phyloP scores from a whole-genome alignment of 1,139 yeast genomes.

The Kodamaea arcana region DNA sequence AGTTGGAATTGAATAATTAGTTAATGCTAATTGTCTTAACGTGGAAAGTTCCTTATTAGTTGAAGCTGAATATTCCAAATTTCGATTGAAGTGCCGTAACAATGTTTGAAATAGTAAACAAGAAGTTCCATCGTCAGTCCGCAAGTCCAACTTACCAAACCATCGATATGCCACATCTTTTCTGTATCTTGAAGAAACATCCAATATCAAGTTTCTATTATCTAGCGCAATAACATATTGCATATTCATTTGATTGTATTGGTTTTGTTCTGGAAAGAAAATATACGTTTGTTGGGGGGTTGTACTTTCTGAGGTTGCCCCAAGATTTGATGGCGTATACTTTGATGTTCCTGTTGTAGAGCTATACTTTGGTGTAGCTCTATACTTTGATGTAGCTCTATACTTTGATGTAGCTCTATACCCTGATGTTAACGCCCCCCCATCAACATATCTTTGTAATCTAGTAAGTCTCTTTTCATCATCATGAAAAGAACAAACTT shows the following conservation, averaged over 20 bases:
- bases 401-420: no score
- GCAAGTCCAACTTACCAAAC: conserved; percentile 28
- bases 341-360: conserved; percentile 2
- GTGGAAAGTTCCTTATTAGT: conserved; percentile 20
- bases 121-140: conserved; percentile 29
- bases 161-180: conserved; percentile 29
- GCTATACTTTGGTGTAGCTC: no score
- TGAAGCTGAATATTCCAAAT: conserved; percentile 3
- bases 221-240: conserved; percentile 28
- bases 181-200: conserved; percentile 36
- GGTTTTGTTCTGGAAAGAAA: conserved; percentile 23
- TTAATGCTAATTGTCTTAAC: conserved; percentile 22
- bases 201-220: conserved; percentile 18
- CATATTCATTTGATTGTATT: conserved; percentile 33
- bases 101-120: conserved; percentile 25
- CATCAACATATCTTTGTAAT: conserved; percentile 18
- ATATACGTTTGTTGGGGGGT: conserved; percentile 13
- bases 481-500: conserved; percentile 30
- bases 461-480: conserved; percentile 26
- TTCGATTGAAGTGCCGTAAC: conserved; percentile 19
- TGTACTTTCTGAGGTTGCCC: not conserved
- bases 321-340: no score
- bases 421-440: no score
- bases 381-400: no score
- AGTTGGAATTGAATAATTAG: conserved; percentile 25